Conservation (phyloP, 768 basidiomycete species). For the Scleroderma citrinum region DNA sequence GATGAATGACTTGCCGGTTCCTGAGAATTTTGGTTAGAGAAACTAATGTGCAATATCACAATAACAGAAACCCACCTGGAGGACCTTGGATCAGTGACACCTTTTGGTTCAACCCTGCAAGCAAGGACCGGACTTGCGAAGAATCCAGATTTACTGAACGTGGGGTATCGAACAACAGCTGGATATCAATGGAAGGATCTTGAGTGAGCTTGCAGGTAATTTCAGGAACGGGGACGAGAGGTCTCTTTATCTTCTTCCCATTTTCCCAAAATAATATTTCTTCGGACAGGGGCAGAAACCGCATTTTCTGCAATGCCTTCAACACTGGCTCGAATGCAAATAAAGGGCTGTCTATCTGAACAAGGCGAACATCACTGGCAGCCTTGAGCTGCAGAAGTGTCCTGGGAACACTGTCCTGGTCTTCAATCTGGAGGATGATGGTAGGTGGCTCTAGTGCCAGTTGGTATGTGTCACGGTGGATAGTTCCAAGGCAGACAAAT, state of each 20-base stretch:
- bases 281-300: constrained; percentile 37
- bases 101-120: constrained; percentile 48
- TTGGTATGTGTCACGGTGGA: constrained; percentile 49
- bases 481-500: constrained; percentile 46
- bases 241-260: constrained; percentile 12
- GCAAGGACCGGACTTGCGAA: constrained; percentile 40
- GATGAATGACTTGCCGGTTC: constrained; percentile 72
- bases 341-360: constrained; percentile 56
- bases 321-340: constrained; percentile 63
- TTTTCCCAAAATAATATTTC: constrained; percentile 53
- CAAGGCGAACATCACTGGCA: constrained; percentile 34
- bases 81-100: constrained; percentile 67
- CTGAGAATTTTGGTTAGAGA: constrained; percentile 26
- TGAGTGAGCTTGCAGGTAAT: constrained; percentile 25
- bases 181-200: constrained; percentile 37
- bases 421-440: constrained; percentile 50
- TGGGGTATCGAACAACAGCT: constrained; percentile 30
- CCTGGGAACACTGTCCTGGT: constrained; percentile 31
- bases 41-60: neutral
- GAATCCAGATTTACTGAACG: constrained; percentile 44
- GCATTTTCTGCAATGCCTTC: constrained; percentile 45
- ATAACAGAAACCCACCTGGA: constrained; percentile 44
- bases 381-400: constrained; percentile 37
- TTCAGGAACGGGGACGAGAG: neutral
- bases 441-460: constrained; percentile 43